Evolutionary conservation across 2,329 filamentous ascomycete species (phyloP).

Genomic region (Penicillium sp.): DNA sequence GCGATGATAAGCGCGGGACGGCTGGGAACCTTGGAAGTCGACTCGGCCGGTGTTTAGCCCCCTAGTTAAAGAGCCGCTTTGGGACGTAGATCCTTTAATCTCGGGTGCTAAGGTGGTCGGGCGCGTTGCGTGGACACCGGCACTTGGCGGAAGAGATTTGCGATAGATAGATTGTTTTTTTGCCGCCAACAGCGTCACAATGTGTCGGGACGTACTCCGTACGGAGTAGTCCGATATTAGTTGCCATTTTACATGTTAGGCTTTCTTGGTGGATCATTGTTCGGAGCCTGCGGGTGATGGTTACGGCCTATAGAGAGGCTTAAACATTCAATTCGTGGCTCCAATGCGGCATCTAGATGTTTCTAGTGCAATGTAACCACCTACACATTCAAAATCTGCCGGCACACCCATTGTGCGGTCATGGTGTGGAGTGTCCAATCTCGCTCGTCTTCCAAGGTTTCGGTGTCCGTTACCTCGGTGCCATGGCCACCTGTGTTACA

Average conservation of each 20-base stretch:
- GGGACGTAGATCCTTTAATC: background rate
- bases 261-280: background rate
- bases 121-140: background rate
- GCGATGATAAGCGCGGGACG: background rate
- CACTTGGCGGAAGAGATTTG: background rate
- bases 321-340: background rate
- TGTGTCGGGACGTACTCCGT: no score
- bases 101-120: background rate
- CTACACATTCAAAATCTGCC: conserved; percentile 34
- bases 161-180: background rate
- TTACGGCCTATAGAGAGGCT: background rate
- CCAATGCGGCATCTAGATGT: background rate
- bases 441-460: conserved; percentile 25
- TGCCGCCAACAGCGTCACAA: no score
- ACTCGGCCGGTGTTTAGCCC: background rate
- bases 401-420: conserved; percentile 48
- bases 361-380: background rate
- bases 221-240: background rate
- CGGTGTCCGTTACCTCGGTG: conserved; percentile 14
- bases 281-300: background rate
- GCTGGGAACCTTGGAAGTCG: background rate
- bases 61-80: background rate
- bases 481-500: conserved; percentile 16
- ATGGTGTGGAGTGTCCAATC: conserved; percentile 44
- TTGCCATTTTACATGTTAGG: background rate